phyloP scores from a whole-genome alignment of 192 early-diverging fungal genomes.

The Coemansia interrupta region DNA sequence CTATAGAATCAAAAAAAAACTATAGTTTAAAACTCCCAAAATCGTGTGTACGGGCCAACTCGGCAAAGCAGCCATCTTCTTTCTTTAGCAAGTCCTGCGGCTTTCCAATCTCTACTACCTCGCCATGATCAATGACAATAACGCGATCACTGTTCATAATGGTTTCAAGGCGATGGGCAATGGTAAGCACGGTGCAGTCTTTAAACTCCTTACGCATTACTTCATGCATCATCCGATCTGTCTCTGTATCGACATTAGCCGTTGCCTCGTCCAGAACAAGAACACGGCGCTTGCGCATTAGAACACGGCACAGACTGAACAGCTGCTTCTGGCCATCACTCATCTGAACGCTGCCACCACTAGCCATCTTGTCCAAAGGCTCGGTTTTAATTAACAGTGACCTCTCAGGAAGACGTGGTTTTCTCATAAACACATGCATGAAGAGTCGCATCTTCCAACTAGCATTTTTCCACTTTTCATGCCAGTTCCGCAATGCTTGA shows the following conservation, averaged over 20 bases:
- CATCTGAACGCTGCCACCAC: neutral
- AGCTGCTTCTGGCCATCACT: slow-evolving; percentile 58
- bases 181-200: slow-evolving; percentile 52
- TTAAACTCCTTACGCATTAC: slow-evolving; percentile 52
- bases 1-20: no score
- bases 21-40: neutral
- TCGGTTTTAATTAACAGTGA: neutral
- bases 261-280: slow-evolving; percentile 68
- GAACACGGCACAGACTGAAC: slow-evolving; percentile 55
- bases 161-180: slow-evolving; percentile 69
- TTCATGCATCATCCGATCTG: neutral
- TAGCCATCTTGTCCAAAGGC: neutral
- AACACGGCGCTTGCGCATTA: slow-evolving; percentile 53
- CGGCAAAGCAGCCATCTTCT: slow-evolving; percentile 2
- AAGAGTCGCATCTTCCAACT: slow-evolving; percentile 6
- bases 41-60: neutral
- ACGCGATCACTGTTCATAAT: slow-evolving; percentile 62
- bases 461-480: slow-evolving; percentile 13
- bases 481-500: neutral
- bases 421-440: neutral
- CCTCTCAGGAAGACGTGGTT: neutral
- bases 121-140: slow-evolving; percentile 58
- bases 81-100: slow-evolving; percentile 9
- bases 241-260: slow-evolving; percentile 52
- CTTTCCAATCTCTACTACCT: slow-evolving; percentile 3